These are phyloP conservation scores for Gloeophyllum trabeum DNA, from an alignment of 768 basidiomycete species.

Conservation along the genomic window DNA sequence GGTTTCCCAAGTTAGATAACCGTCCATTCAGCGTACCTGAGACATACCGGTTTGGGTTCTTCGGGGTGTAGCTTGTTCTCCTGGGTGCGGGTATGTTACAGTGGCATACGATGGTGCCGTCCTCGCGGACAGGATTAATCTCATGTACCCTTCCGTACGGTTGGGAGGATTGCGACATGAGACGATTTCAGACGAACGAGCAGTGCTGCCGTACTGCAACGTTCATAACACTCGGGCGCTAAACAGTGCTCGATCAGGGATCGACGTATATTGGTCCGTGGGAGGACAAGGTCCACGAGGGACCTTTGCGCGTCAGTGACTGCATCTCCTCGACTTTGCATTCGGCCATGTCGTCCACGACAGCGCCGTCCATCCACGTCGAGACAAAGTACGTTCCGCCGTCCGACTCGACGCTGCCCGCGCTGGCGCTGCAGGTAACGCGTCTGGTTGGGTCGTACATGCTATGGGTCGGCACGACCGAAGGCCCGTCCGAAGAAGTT, in stretches of 20 bases:
- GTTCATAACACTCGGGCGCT: no score
- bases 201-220: no score
- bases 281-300: no score
- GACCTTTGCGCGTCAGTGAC: no score
- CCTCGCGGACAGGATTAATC: constrained; percentile 14
- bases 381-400: constrained; percentile 37
- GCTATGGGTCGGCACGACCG: constrained; percentile 69
- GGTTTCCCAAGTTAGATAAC: not conserved
- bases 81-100: constrained; percentile 14
- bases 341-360: not conserved
- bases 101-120: constrained; percentile 24
- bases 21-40: not conserved
- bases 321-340: not conserved
- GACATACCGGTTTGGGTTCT: constrained; percentile 25
- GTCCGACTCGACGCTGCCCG: constrained; percentile 38
- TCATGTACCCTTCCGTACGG: no score
- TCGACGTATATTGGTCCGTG: no score
- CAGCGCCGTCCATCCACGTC: constrained; percentile 25
- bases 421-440: constrained; percentile 57
- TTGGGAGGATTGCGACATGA: no score
- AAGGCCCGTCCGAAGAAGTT: constrained; percentile 23
- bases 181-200: no score
- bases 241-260: no score
- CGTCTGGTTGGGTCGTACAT: constrained; percentile 64
- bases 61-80: constrained; percentile 17